Base-by-base conservation (phyloP, 495 filamentous ascomycete species). In the Penicillium canescens region DNA sequence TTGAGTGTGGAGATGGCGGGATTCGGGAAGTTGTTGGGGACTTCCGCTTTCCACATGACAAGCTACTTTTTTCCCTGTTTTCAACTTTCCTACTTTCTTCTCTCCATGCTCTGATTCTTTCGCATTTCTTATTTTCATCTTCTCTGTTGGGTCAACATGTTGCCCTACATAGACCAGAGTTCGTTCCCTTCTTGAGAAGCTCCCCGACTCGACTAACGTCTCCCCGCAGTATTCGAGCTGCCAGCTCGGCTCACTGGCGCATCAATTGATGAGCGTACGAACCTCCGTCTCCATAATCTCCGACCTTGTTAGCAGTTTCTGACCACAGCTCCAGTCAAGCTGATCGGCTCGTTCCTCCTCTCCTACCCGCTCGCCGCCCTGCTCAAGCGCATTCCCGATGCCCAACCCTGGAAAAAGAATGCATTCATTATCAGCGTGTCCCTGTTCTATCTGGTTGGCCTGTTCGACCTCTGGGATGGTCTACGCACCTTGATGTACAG, bases 391-490 rank as follows among this genome's bases (percentile, higher is more conserved):
- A 83, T 98, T 34, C 95, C 94, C 28, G 94, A 98, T 71, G 64
- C 77, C 39, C 81, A 88, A 43, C 93, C 93, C 6, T 87, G 84
- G 65, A 85, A 87, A 58, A 98, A 98, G 74, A 98, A 96, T 73
- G 70, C 86, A 20, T 98, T 97, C 70, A 90, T 87, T 42, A 86
- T 97, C 35, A 76, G 76, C 21, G 84, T 90, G 18, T 87, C 88
- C 14, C 63, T 95, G 8, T 98, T 98, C 74, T 97, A 96, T 70
- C 78, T 97, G 14, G 77, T 97, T 56, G 94, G 94, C 20, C 81
- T 98, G n/a, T 98, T 96, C 72, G 90, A 93, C 60, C 81, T 98
- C 46, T 98, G 95, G 94, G 76, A 75, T 71, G 94, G 94, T 38
- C 72, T 95, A 23, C 81, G 83, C 26, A 96, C 92, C 1, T 70